phyloP scores from a whole-genome alignment of 352 stramenopile species.

The Pythium grandisporangium region DNA sequence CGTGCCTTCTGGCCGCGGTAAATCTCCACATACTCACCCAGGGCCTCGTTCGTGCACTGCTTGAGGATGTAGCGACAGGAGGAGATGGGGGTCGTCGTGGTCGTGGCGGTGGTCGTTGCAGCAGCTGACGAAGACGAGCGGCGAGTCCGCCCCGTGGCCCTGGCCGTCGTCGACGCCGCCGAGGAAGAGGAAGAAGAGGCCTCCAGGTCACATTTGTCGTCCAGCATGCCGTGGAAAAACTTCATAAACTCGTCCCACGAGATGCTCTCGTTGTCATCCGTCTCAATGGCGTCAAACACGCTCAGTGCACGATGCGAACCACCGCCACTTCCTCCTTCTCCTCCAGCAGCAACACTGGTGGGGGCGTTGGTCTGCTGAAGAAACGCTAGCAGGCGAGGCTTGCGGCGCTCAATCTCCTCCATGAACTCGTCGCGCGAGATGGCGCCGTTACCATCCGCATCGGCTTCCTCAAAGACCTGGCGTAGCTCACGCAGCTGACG shows the following conservation, averaged over 20 bases:
- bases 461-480: constrained; percentile 73
- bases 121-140: neutral
- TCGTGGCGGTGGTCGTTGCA: neutral
- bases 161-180: neutral
- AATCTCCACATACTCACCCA: constrained; percentile 81
- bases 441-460: constrained; percentile 55
- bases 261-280: constrained; percentile 82
- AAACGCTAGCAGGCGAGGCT: constrained; percentile 66
- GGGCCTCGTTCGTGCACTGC: constrained; percentile 71
- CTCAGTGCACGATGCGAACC: constrained; percentile 39
- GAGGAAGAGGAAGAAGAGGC: constrained; percentile 1
- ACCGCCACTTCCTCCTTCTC: too few relatives aligned
- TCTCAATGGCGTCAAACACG: constrained; percentile 87
- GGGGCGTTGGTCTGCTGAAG: constrained; percentile 44
- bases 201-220: constrained; percentile 20
- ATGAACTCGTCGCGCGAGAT: constrained; percentile 83
- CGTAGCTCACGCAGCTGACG: constrained; percentile 64
- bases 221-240: constrained; percentile 62
- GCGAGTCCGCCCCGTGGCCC: too few relatives aligned
- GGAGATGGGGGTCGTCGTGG: neutral
- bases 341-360: neutral
- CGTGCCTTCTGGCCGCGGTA: constrained; percentile 56
- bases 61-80: constrained; percentile 78
- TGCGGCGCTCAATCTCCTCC: constrained; percentile 73
- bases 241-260: constrained; percentile 79